These are phyloP conservation scores for Dryas alaskensis DNA, from an alignment of 306 rosid species.

Conservation along the genomic window DNA sequence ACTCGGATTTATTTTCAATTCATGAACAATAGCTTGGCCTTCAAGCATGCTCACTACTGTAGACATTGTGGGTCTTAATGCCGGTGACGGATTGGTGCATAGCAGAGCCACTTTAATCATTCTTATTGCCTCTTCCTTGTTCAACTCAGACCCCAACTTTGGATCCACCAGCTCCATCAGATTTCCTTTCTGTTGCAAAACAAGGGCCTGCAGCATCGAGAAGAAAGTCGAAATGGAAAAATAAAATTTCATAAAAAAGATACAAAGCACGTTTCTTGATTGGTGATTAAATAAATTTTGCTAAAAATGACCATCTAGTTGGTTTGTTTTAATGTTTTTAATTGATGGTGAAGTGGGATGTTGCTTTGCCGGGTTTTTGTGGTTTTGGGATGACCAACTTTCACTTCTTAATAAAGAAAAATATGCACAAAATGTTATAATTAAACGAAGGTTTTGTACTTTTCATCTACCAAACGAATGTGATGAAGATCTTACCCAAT, in stretches of 20 bases:
- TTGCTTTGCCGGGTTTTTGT: no score
- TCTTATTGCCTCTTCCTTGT: conserved; percentile 42
- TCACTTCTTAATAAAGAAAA: no score
- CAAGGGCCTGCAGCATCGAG: conserved; percentile 25
- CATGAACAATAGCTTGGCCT: conserved; percentile 41
- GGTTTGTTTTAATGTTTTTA: no score
- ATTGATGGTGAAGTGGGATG: no score
- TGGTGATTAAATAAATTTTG: not conserved
- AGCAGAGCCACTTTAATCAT: conserved; percentile 53
- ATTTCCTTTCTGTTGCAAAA: conserved; percentile 30
- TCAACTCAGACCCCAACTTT: conserved; percentile 39
- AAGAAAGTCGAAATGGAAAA: not conserved
- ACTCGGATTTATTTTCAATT: conserved; percentile 11
- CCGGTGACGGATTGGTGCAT: conserved; percentile 50
- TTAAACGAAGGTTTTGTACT: no score
- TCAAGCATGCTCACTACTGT: conserved; percentile 66
- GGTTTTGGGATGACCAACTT: no score
- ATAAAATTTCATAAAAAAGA: not conserved
- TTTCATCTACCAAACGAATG: not conserved
- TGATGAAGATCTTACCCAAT: conserved; percentile 39
- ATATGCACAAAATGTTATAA: no score
- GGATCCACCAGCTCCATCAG: conserved; percentile 51
- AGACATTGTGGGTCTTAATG: conserved; percentile 58
- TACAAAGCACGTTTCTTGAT: not conserved
- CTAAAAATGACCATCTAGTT: no score